phyloP scores from a whole-genome alignment of 1,284 basidiomycete genomes.

The Leccinum griseonigrum region DNA sequence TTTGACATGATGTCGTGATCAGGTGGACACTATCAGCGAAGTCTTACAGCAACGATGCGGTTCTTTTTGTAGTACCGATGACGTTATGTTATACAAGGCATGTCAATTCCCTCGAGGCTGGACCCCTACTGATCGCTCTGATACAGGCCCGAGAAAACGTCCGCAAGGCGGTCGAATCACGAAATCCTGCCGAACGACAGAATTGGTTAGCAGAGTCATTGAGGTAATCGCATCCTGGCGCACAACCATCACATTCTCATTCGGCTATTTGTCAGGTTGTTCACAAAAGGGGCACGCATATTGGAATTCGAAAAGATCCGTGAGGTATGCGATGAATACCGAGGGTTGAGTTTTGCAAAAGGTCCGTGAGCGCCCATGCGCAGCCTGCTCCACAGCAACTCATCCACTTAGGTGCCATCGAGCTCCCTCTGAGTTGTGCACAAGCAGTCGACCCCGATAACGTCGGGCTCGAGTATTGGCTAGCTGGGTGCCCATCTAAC shows the following conservation, averaged over 20 bases:
- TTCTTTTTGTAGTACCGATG: conserved; percentile 96
- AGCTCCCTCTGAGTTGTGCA: conserved; percentile 86
- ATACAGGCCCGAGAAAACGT: conserved; percentile 88
- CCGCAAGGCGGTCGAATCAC: conserved; percentile 84
- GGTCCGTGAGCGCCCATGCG: conserved; percentile 40
- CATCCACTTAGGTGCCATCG: conserved; percentile 66
- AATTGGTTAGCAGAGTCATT: conserved; percentile 81
- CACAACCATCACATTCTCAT: background rate
- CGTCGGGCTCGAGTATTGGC: conserved; percentile 77
- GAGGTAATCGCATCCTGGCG: conserved; percentile 43
- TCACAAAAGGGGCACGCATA: conserved; percentile 83
- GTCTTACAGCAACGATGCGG: conserved; percentile 93
- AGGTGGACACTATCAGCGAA: conserved; percentile 96
- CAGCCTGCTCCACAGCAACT: background rate
- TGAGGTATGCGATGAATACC: conserved; percentile 86
- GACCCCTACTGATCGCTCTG: conserved; percentile 4
- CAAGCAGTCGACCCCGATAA: conserved; percentile 77
- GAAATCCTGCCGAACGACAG: conserved; percentile 68
- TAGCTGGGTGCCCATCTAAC: conserved; percentile 57
- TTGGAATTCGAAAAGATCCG: conserved; percentile 83
- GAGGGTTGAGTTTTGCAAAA: conserved; percentile 77
- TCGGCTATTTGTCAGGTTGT: conserved; percentile 54
- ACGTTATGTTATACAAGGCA: conserved; percentile 97
- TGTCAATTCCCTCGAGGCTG: conserved; percentile 13
- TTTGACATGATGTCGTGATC: conserved; percentile 15